Percentiles rank a stretch among this genome's conserved stretches.
phyloP scores from a whole-genome alignment of 192 early-diverging fungal species.

The Backusella sp. region DNA sequence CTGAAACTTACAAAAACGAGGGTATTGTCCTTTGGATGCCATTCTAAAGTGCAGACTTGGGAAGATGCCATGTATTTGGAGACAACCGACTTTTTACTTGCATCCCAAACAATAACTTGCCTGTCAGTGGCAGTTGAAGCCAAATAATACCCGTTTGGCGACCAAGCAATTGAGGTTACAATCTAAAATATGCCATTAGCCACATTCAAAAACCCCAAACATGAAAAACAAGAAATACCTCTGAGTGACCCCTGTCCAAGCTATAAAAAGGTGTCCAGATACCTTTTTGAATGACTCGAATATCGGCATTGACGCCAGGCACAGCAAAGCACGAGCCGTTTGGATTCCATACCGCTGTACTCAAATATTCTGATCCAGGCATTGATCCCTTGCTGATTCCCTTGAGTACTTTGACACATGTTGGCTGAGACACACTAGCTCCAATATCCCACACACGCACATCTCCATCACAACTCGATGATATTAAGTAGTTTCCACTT shows the following conservation, averaged over 20 bases:
- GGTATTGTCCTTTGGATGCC: constrained; percentile 68
- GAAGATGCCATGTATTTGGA: constrained; percentile 35
- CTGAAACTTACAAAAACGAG: constrained; percentile 52
- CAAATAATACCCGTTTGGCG: constrained; percentile 61
- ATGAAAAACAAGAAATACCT: neutral
- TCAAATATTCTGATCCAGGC: constrained; percentile 40
- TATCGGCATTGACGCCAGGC: constrained; percentile 47
- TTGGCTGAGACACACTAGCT: constrained; percentile 31
- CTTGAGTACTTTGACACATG: constrained; percentile 40
- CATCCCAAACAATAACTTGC: constrained; percentile 67
- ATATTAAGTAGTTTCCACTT: constrained; percentile 35
- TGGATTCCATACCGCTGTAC: constrained; percentile 63
- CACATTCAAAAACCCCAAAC: neutral
- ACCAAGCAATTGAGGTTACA: constrained; percentile 58
- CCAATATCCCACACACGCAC: constrained; percentile 67
- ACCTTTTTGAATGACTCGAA: constrained; percentile 13
- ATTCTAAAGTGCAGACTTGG: constrained; percentile 57
- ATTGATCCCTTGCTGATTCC: constrained; percentile 35
- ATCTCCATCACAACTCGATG: constrained; percentile 60
- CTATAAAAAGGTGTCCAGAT: constrained; percentile 32
- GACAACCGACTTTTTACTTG: constrained; percentile 46
- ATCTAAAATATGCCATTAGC: constrained; percentile 15
- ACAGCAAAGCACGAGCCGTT: constrained; percentile 58
- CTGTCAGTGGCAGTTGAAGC: constrained; percentile 45
- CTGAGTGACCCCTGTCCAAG: constrained; percentile 14